Conservation (phyloP, 331 rosid genomes). For the Spiraea crenata region DNA sequence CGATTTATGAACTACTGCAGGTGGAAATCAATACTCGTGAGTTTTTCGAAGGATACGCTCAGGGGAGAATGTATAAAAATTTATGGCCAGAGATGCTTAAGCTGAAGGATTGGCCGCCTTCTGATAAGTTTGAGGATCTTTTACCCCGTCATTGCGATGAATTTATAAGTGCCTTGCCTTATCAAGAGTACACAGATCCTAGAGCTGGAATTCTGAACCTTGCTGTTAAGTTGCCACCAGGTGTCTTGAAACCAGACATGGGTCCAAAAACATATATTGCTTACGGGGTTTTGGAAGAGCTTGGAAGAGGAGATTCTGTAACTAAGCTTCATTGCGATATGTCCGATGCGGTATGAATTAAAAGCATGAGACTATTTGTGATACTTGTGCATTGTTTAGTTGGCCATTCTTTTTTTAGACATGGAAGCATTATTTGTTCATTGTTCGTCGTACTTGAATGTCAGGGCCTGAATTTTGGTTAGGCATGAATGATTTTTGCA, state of each 20-base stretch:
- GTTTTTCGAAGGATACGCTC: slow-evolving; percentile 68
- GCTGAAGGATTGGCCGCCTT: slow-evolving; percentile 91
- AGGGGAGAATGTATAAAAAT: slow-evolving; percentile 62
- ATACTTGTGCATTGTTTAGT: neutral
- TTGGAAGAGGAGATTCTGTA: slow-evolving; percentile 87
- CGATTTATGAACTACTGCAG: slow-evolving; percentile 43
- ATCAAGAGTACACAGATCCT: slow-evolving; percentile 77
- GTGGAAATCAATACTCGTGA: slow-evolving; percentile 60
- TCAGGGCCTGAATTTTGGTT: neutral
- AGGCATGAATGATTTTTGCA: too few relatives aligned
- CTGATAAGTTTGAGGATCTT: slow-evolving; percentile 70
- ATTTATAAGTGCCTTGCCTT: slow-evolving; percentile 65
- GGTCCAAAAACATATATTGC: slow-evolving; percentile 87
- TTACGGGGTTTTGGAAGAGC: slow-evolving; percentile 64
- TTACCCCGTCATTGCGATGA: slow-evolving; percentile 86
- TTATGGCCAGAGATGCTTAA: slow-evolving; percentile 92
- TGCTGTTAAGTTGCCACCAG: slow-evolving; percentile 71
- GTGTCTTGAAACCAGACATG: slow-evolving; percentile 74
- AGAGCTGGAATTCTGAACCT: slow-evolving; percentile 64
- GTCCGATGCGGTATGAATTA: slow-evolving; percentile 74
- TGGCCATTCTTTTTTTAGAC: too few relatives aligned
- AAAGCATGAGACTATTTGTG: neutral
- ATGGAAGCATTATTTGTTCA: too few relatives aligned
- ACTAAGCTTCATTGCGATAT: slow-evolving; percentile 84
- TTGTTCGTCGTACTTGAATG: neutral